phyloP scores from a whole-genome alignment of 2,329 filamentous ascomycete genomes.

The Sclerotinia minor region DNA sequence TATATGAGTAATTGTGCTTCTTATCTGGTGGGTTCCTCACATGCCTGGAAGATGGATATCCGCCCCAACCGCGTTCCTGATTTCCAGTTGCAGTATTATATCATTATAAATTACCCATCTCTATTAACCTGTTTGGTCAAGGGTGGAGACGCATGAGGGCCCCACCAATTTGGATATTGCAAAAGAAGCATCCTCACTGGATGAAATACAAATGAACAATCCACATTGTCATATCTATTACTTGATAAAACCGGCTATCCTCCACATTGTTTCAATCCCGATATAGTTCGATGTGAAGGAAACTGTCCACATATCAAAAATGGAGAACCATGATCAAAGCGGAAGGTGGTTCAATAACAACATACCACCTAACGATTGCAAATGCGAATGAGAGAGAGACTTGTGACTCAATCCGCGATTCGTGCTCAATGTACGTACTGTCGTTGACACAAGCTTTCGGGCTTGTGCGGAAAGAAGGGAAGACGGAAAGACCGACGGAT shows the following conservation, averaged over 20 bases:
- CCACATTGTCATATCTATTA: slow-evolving; percentile 6
- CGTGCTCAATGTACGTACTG: neutral
- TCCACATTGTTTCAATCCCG: slow-evolving; percentile 6
- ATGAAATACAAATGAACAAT: neutral
- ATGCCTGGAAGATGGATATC: neutral
- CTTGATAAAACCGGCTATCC: neutral
- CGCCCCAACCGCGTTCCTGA: neutral
- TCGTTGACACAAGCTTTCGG: slow-evolving; percentile 15
- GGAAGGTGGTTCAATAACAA: slow-evolving; percentile 9
- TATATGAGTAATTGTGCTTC: slow-evolving; percentile 7
- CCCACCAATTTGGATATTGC: neutral
- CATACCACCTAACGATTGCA: neutral
- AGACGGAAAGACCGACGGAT: neutral
- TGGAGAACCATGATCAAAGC: slow-evolving; percentile 2
- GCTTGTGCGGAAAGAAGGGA: neutral
- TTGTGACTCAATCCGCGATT: neutral
- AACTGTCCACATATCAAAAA: slow-evolving; percentile 2
- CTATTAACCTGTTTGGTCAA: neutral
- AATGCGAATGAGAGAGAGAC: neutral
- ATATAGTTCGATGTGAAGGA: neutral
- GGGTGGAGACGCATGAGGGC: neutral
- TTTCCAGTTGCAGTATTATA: too few species aligned
- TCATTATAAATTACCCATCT: too few species aligned
- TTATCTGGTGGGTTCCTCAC: neutral
- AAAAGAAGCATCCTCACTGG: slow-evolving; percentile 4